Conservation (phyloP, 2,329 filamentous ascomycete species). For the Fusarium verticillioides region DNA sequence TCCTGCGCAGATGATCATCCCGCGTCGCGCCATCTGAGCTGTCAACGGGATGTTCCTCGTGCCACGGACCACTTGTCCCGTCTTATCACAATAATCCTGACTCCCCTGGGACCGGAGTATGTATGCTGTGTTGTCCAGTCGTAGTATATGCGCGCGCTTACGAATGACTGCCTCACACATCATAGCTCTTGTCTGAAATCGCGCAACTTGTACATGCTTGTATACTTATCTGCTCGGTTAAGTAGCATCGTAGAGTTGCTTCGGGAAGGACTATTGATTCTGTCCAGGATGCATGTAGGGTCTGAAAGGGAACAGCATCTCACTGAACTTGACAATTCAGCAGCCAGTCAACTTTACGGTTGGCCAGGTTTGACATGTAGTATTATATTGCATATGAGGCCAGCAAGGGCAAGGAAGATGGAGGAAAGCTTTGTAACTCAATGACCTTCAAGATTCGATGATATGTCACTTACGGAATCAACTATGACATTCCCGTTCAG, state of each 20-base stretch:
- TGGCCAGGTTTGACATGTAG: background rate
- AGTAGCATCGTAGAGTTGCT: slow-evolving; percentile 10
- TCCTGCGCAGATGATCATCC: slow-evolving; percentile 48
- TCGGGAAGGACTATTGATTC: slow-evolving; percentile 19
- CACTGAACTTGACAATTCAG: slow-evolving; percentile 8
- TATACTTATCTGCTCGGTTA: background rate
- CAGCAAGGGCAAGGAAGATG: slow-evolving; percentile 14
- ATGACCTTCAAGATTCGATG: background rate
- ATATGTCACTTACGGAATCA: background rate
- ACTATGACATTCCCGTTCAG: background rate
- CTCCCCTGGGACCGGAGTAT: background rate
- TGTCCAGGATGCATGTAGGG: slow-evolving; percentile 29
- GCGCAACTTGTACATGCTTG: background rate
- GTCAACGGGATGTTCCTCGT: slow-evolving; percentile 36
- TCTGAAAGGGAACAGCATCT: slow-evolving; percentile 2
- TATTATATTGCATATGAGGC: slow-evolving; percentile 21
- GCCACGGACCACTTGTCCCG: slow-evolving; percentile 34
- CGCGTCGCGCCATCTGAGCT: slow-evolving; percentile 40
- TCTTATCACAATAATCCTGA: slow-evolving; percentile 10
- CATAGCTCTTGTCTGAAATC: slow-evolving; percentile 15
- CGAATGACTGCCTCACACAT: slow-evolving; percentile 42
- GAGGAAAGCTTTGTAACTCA: background rate
- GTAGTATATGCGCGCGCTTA: slow-evolving; percentile 27
- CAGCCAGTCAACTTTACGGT: background rate
- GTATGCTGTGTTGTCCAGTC: slow-evolving; percentile 9